These are phyloP conservation scores for Torulaspora indica DNA, from an alignment of 805 yeast species.

Conservation along the genomic window DNA sequence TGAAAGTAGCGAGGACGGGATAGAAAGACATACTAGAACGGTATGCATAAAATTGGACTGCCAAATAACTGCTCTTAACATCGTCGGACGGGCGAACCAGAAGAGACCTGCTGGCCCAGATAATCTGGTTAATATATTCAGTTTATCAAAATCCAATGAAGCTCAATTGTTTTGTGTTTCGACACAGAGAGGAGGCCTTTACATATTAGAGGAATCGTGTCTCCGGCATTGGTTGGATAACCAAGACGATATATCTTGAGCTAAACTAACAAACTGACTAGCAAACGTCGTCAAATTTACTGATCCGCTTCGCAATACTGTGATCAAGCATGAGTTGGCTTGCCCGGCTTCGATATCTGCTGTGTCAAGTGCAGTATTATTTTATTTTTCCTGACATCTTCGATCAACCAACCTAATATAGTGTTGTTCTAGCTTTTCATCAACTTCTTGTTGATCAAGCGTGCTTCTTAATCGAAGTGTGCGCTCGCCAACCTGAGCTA, in stretches of 20 bases:
- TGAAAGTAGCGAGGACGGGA: background rate
- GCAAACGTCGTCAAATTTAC: too few relatives aligned
- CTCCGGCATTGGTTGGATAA: background rate
- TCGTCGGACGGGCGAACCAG: background rate
- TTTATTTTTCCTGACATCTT: too few relatives aligned
- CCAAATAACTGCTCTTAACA: background rate
- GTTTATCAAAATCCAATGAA: background rate
- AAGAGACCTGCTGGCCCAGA: background rate
- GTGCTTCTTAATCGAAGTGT: too few relatives aligned
- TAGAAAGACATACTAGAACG: background rate
- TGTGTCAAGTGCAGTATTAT: too few relatives aligned
- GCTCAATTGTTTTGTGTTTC: background rate
- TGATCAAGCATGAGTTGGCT: too few relatives aligned
- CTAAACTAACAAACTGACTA: background rate
- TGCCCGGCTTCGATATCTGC: too few relatives aligned
- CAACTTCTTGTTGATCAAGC: too few relatives aligned
- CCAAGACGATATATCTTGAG: background rate
- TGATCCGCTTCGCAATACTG: too few relatives aligned
- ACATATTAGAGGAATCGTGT: background rate
- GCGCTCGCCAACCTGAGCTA: too few relatives aligned
- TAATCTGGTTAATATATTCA: background rate
- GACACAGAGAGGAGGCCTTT: slow-evolving; percentile 1
- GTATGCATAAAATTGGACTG: background rate
- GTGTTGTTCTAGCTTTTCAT: too few relatives aligned
- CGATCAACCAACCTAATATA: too few relatives aligned